Evolutionary conservation across 1,284 basidiomycete species (phyloP).

Genomic region (Cryptococcus sp.): DNA sequence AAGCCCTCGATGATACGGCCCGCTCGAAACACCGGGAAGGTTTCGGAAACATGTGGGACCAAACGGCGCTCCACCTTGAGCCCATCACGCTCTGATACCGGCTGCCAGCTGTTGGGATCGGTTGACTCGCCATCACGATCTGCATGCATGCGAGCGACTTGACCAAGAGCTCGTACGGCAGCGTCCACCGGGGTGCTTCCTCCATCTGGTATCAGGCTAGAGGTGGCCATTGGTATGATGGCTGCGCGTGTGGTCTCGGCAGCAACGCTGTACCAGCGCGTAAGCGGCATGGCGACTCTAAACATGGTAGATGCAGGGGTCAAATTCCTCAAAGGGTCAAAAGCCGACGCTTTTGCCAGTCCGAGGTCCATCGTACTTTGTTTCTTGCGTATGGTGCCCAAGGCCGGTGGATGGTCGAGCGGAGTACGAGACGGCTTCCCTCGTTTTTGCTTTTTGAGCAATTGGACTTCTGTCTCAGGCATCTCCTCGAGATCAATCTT

Average conservation of each 20-base stretch:
- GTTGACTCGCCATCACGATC: constrained; percentile 58
- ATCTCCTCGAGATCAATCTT: constrained; percentile 90
- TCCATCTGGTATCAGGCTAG: constrained; percentile 40
- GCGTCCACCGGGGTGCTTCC: constrained; percentile 63
- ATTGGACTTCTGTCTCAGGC: constrained; percentile 82
- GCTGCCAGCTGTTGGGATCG: constrained; percentile 71
- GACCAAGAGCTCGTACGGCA: constrained; percentile 76
- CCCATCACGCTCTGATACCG: constrained; percentile 74
- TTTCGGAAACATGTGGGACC: constrained; percentile 73
- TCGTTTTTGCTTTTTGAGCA: constrained; percentile 79
- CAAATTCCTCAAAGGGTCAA: constrained; percentile 16
- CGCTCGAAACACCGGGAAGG: constrained; percentile 82
- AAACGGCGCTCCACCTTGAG: constrained; percentile 75
- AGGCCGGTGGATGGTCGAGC: constrained; percentile 84
- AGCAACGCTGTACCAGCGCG: constrained; percentile 70
- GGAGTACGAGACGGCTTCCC: constrained; percentile 84
- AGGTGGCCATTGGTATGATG: constrained; percentile 44
- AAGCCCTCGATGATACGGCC: constrained; percentile 93
- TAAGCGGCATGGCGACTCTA: constrained; percentile 58
- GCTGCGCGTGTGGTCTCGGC: constrained; percentile 59
- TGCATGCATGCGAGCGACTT: constrained; percentile 72
- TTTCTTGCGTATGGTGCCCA: constrained; percentile 65
- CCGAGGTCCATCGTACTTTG: constrained; percentile 36
- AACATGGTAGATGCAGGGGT: constrained; percentile 7
- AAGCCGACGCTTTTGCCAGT: constrained; percentile 3